A percentile compares a stretch with the other conserved stretches of the same genome.
Conservation (phyloP, 768 basidiomycete genomes). For the Clitopilus hobsonii region DNA sequence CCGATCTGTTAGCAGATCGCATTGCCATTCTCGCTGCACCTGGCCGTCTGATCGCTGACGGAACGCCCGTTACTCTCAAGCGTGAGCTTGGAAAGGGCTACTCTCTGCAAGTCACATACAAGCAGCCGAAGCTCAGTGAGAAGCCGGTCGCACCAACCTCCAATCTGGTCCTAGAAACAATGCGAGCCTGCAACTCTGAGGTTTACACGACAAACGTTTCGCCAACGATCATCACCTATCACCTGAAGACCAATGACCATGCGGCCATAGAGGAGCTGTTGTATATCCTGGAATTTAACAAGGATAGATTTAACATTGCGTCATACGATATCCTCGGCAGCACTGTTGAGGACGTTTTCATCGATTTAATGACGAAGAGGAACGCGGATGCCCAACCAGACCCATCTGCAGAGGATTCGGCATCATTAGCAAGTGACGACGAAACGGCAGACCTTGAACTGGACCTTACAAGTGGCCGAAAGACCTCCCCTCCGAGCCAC, state of each 20-base stretch:
- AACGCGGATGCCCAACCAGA: conserved; percentile 11
- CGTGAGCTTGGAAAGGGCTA: conserved; percentile 54
- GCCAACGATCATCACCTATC: conserved; percentile 33
- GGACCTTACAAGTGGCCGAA: conserved; percentile 33
- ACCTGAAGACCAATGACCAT: conserved; percentile 47
- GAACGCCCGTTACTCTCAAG: conserved; percentile 58
- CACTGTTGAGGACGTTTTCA: conserved; percentile 61
- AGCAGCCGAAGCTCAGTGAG: conserved; percentile 13
- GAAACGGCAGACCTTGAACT: not conserved
- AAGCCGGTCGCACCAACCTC: conserved; percentile 9
- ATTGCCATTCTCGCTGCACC: conserved; percentile 61
- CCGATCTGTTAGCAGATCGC: conserved; percentile 60
- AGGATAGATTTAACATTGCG: conserved; percentile 21
- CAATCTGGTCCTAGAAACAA: conserved; percentile 23
- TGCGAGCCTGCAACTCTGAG: conserved; percentile 32
- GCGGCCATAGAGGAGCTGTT: conserved; percentile 41
- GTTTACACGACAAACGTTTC: conserved; percentile 29
- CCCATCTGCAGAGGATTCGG: not conserved
- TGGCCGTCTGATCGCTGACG: conserved; percentile 55
- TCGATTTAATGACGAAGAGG: conserved; percentile 45
- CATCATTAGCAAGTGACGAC: conserved; percentile 14
- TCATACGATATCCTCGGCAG: conserved; percentile 54
- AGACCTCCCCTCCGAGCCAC: conserved; percentile 42
- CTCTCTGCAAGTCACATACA: conserved; percentile 40
- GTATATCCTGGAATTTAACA: conserved; percentile 37